Evolutionary conservation across 441 rosid genomes (phyloP).

Genomic region (Melastoma candidum): DNA sequence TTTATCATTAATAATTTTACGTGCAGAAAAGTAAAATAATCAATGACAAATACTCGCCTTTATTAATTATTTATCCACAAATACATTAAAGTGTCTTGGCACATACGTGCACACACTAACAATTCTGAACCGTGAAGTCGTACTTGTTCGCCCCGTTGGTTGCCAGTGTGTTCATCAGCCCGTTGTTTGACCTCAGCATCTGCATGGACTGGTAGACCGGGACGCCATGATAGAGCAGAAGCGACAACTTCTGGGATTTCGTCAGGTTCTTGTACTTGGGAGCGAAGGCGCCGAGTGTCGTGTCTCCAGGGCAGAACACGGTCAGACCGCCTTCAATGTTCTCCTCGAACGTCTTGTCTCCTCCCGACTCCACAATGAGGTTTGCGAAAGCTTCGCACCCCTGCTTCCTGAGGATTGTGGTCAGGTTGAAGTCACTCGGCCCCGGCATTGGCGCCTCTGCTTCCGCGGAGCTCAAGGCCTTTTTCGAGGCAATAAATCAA

Average conservation of each 20-base stretch:
- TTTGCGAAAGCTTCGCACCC: slow-evolving; percentile 57
- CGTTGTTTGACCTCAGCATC: slow-evolving; percentile 45
- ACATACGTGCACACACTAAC: too few species aligned
- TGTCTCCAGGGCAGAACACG: slow-evolving; percentile 52
- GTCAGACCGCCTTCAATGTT: slow-evolving; percentile 56
- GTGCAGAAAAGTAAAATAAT: too few species aligned
- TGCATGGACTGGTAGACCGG: slow-evolving; percentile 48
- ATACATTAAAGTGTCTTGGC: too few species aligned
- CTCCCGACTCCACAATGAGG: slow-evolving; percentile 32
- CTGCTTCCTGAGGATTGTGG: slow-evolving; percentile 38
- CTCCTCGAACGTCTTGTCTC: slow-evolving; percentile 42
- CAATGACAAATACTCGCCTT: too few species aligned
- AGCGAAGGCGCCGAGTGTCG: slow-evolving; percentile 31
- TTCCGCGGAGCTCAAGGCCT: slow-evolving; percentile 41
- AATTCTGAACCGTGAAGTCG: slow-evolving; percentile 46
- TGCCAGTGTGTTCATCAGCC: slow-evolving; percentile 48
- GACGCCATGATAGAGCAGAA: slow-evolving; percentile 49
- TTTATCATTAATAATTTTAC: too few species aligned
- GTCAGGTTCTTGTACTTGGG: slow-evolving; percentile 48
- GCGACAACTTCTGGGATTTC: slow-evolving; percentile 31
- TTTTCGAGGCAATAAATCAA: too few species aligned
- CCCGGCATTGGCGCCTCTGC: slow-evolving; percentile 59
- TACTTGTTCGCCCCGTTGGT: slow-evolving; percentile 48
- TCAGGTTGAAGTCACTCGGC: slow-evolving; percentile 39
- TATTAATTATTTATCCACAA: too few species aligned